Conservation (phyloP, 2,329 filamentous ascomycete genomes). For the Aspergillus fumigatus region DNA sequence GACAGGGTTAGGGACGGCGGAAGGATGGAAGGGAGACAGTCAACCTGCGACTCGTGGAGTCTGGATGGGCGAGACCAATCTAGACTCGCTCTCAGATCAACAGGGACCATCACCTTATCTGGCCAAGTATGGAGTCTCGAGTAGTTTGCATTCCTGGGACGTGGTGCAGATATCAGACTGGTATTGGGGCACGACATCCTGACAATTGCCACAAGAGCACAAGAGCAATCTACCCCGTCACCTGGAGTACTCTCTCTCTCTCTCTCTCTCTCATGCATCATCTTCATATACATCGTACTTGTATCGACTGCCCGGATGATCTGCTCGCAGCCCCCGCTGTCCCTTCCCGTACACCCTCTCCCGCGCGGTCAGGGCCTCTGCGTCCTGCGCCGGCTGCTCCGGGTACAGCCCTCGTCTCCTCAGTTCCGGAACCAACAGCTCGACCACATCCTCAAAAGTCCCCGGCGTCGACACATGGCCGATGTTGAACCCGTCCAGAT, state of each 20-base stretch:
- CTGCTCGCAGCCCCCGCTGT: conserved; percentile 51
- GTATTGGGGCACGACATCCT: no score
- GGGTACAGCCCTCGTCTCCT: conserved; percentile 39
- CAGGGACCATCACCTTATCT: background rate
- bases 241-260: background rate
- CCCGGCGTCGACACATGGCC: conserved; percentile 49
- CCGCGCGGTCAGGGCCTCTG: conserved; percentile 43
- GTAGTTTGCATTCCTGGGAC: background rate
- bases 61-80: background rate
- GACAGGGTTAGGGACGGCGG: background rate
- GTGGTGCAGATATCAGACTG: no score
- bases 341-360: conserved; percentile 62
- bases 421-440: conserved; percentile 47
- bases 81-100: background rate
- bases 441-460: conserved; percentile 50
- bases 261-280: conserved; percentile 29
- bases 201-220: no score
- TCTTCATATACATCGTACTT: conserved; percentile 61
- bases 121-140: no score
- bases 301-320: conserved; percentile 57
- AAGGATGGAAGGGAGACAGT: background rate
- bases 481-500: conserved; percentile 42
- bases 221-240: no score
- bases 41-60: background rate
- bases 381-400: conserved; percentile 25